Percentiles rank a stretch among this genome's conserved stretches.
Evolutionary conservation across 257 asterid species (phyloP).

Genomic region (Scutellaria minor): DNA sequence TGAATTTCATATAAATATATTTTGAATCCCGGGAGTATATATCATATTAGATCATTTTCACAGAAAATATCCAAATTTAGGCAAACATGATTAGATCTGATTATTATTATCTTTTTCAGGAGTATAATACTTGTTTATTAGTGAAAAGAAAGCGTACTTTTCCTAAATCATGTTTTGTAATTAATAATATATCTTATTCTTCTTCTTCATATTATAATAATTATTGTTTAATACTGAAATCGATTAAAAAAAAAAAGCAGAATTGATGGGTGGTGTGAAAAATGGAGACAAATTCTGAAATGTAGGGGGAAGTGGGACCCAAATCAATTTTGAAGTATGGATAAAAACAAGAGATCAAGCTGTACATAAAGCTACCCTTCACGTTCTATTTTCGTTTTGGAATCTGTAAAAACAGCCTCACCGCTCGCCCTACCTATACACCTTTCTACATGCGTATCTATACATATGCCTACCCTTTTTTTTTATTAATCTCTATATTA

Average conservation of each 20-base stretch:
- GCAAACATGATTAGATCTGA: not conserved
- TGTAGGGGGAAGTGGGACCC: constrained; percentile 50
- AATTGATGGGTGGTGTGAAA: constrained; percentile 40
- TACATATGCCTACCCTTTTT: not conserved
- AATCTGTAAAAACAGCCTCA: constrained; percentile 40
- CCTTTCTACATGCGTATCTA: not conserved
- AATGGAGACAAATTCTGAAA: constrained; percentile 51
- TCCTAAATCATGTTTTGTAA: no score
- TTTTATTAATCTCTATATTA: not conserved
- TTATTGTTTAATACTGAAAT: not conserved
- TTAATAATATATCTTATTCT: no score
- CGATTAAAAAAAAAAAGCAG: not conserved
- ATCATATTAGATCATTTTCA: not conserved
- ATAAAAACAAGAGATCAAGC: constrained; percentile 64
- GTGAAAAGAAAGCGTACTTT: not conserved
- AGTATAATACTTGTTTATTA: not conserved
- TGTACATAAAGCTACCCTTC: constrained; percentile 71
- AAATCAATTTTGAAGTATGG: constrained; percentile 51
- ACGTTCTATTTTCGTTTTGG: constrained; percentile 49
- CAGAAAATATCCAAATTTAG: not conserved
- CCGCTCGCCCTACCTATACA: constrained; percentile 27
- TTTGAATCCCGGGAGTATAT: not conserved
- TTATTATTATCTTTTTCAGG: not conserved
- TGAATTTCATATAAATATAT: no score
- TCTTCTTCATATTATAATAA: no score